Conservation (phyloP, 2,329 filamentous ascomycete species). For the Hypoxylon sp. region DNA sequence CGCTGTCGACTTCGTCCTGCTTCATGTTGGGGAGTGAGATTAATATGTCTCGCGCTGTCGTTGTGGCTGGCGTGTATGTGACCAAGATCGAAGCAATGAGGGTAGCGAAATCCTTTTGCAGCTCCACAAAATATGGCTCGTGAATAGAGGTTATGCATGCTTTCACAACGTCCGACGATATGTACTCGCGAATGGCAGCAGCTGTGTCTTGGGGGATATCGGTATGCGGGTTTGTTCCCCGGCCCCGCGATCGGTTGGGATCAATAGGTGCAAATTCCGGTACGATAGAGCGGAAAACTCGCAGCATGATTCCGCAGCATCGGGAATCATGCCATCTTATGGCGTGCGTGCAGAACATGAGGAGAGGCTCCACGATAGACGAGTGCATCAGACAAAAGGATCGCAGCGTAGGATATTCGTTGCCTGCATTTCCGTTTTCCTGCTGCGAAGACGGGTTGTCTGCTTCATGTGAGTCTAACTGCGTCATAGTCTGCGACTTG, state of each 20-base stretch:
- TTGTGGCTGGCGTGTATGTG: constrained; percentile 74
- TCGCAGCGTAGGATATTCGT: constrained; percentile 69
- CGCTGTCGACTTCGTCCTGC: constrained; percentile 70
- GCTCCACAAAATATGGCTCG: constrained; percentile 95
- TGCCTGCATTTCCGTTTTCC: constrained; percentile 47
- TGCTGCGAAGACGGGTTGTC: no score
- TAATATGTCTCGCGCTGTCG: constrained; percentile 79
- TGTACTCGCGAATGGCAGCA: constrained; percentile 83
- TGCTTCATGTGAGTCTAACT: constrained; percentile 20
- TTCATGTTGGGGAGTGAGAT: constrained; percentile 81
- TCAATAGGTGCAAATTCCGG: constrained; percentile 69
- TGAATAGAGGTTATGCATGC: constrained; percentile 90
- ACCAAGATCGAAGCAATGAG: constrained; percentile 87
- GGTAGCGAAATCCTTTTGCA: constrained; percentile 89
- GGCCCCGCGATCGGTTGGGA: constrained; percentile 6
- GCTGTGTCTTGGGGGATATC: constrained; percentile 63
- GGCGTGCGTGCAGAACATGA: constrained; percentile 90
- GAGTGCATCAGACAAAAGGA: constrained; percentile 84
- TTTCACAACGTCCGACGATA: constrained; percentile 86
- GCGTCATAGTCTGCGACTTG: constrained; percentile 26
- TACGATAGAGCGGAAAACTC: constrained; percentile 85
- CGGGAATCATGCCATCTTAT: constrained; percentile 90
- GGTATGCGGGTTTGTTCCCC: constrained; percentile 28
- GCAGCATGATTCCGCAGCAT: constrained; percentile 84
- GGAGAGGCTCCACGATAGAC: constrained; percentile 82